Evolutionary conservation across 2,329 filamentous ascomycete genomes (phyloP), one percentile per base, ranked within the genome.

Genomic region (Ilyonectria destructans): DNA sequence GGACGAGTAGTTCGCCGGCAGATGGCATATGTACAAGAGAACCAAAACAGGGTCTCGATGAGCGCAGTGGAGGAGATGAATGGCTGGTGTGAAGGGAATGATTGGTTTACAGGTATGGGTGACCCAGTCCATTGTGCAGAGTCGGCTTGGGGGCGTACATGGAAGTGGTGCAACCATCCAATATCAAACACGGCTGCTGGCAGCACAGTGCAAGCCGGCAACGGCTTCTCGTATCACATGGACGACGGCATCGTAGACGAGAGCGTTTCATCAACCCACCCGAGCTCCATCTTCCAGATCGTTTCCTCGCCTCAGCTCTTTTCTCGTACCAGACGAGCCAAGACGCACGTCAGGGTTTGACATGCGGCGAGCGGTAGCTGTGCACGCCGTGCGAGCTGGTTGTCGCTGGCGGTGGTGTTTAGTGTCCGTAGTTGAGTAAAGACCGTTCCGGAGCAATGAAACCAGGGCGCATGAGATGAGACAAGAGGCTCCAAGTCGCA

Each of bases 71-170:
- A 64, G 46, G 46, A 55, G 46, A 19, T 10, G 26, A 19, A 33
- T 43, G 19, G 37, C 49, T 59, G 55, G 17, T 49, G 55, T 54
- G 55, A 49, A 37, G 21, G 49, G 51, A n/a, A 57, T 61, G 63
- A 58, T 62, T 62, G 58, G 63, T 15, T 37, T n/a, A 26, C 43
- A n/a, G 23, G 35, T n/a, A 29, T 48, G 40, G 17, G 40, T 43
- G 40, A n/a, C 40, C 40, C 40, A 46, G 45, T 21, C 19, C n/a
- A 8, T 46, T 10, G 10, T 15, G 21, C 43, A 19, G 9, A 17
- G 40, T 17, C 17, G 19, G 19, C 19, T 23, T 23, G n/a, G 45
- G 19, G 45, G 19, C 23, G 60, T 37, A 62, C 59, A 56, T 57
- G 33, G 17, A 61, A n/a, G 35, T 37, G 29, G 23, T 58, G 23